Evolutionary conservation across 176 grass and related monocot genomes (phyloP).

Genomic region (Rhynchospora breviuscula): DNA sequence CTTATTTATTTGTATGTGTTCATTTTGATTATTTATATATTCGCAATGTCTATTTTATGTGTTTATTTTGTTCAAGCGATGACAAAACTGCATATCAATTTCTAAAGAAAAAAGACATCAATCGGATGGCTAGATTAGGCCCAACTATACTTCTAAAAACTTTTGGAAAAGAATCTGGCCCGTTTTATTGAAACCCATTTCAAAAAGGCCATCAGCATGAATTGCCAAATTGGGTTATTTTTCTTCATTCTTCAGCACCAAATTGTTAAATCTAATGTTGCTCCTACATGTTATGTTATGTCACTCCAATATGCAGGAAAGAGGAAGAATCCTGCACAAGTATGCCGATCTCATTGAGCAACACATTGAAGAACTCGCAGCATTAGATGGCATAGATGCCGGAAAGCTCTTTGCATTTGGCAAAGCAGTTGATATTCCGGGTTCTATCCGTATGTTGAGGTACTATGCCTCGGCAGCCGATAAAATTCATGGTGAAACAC

Average conservation of each 20-base stretch:
- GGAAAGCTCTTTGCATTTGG: constrained; percentile 67
- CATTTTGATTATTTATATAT: too few species aligned
- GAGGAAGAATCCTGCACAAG: constrained; percentile 54
- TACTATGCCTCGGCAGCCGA: constrained; percentile 73
- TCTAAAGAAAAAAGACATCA: too few species aligned
- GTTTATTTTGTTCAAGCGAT: too few species aligned
- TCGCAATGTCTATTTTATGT: too few species aligned
- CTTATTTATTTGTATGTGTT: too few species aligned
- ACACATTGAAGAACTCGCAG: constrained; percentile 64
- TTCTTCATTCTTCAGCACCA: not conserved
- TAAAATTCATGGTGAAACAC: constrained; percentile 74
- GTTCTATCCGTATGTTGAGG: constrained; percentile 42
- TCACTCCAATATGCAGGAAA: constrained; percentile 35
- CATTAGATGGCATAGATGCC: constrained; percentile 53
- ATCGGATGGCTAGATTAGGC: not conserved
- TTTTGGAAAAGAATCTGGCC: not conserved
- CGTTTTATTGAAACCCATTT: not conserved
- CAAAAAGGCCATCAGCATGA: too few species aligned
- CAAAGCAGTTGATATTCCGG: constrained; percentile 52
- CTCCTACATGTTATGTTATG: not conserved
- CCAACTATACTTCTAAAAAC: not conserved
- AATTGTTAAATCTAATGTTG: not conserved
- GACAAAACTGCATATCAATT: too few species aligned
- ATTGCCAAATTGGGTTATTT: too few species aligned
- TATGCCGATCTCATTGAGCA: constrained; percentile 67